Evolutionary conservation across 768 basidiomycete species (phyloP).

Genomic region (Roridomyces roridus): DNA sequence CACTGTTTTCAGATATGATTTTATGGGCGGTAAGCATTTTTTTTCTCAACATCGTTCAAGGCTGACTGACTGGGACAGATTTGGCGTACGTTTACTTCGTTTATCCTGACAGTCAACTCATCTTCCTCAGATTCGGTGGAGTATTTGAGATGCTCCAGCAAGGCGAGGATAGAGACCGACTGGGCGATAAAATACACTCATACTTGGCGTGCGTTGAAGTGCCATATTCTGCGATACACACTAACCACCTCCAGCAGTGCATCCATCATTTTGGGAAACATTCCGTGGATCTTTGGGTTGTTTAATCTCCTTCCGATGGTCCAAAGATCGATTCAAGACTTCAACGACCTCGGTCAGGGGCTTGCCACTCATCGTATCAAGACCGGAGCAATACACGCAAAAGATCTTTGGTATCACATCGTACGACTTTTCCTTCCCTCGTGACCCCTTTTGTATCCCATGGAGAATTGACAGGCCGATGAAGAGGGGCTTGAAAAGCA

Average conservation of each 20-base stretch:
- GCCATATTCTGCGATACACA: not conserved
- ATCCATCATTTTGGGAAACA: slow-evolving; percentile 43
- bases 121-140: slow-evolving; percentile 25
- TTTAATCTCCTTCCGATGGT: slow-evolving; percentile 13
- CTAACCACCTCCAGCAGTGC: slow-evolving; percentile 26
- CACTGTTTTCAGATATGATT: slow-evolving; percentile 35
- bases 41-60: no score
- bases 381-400: slow-evolving; percentile 36
- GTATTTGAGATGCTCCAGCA: slow-evolving; percentile 40
- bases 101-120: no score
- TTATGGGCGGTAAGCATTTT: slow-evolving; percentile 35
- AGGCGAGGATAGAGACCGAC: slow-evolving; percentile 46
- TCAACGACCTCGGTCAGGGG: slow-evolving; percentile 1
- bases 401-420: slow-evolving; percentile 50
- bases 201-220: slow-evolving; percentile 43
- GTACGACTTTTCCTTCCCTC: slow-evolving; percentile 27
- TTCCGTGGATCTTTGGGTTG: slow-evolving; percentile 10
- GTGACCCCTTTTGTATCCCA: no score
- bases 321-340: not conserved
- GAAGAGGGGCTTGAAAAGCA: slow-evolving; percentile 43
- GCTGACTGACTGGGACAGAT: no score
- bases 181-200: slow-evolving; percentile 49
- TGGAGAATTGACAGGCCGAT: slow-evolving; percentile 35
- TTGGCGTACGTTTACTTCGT: no score
- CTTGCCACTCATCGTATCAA: slow-evolving; percentile 8